Evolutionary conservation across 108 stramenopile genomes (phyloP), one percentile per base, ranked within the genome.

Genomic region (Heterococcus sp.): DNA sequence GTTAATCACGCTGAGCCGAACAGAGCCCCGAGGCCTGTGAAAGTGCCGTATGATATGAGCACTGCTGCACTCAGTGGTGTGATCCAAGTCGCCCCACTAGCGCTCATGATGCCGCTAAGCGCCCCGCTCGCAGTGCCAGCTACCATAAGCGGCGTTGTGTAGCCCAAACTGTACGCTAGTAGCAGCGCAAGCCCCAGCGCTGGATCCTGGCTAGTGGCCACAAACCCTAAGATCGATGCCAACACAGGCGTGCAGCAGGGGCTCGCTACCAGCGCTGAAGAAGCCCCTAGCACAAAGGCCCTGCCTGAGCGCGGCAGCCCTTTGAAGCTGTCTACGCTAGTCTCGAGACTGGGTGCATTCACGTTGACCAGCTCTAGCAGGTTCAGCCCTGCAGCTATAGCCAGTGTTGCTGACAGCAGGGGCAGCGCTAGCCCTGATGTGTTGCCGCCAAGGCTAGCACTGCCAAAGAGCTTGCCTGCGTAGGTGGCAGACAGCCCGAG

Each of bases 401-500:
- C 83, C 36, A 84, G 34, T 1, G 27, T 71, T 26, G 83, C 75
- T 0, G 83, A 75, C 32, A 29, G 37, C 3, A 84, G 67, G 35
- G 83, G 83, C 30, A 84, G 75, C 8, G 46, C 46, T 58, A 58
- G 46, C 8, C 46, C 46, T 8, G 14, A 8, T 2, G 72, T 29
- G 32, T 71, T 63, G 33, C 35, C 66, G 8, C 68, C 69, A 34
- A 75, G 33, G 14, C 65, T 71, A 38, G 70, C 37, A 67, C 79
- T 37, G n/a, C 83, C 83, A 37, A 84, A 70, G 3, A 84, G 69
- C 70, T 71, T 84, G 27, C 83, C 83, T 5, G 83, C 83, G 36
- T 64, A 63, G 28, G 83, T 84, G 28, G 83, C 83, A 37, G 83
- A 84, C 31, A 84, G 83, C 30, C 83, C 83, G n/a, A 84, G 83